Conservation (phyloP, 768 basidiomycete species). For the Coprinopsis cinerea region DNA sequence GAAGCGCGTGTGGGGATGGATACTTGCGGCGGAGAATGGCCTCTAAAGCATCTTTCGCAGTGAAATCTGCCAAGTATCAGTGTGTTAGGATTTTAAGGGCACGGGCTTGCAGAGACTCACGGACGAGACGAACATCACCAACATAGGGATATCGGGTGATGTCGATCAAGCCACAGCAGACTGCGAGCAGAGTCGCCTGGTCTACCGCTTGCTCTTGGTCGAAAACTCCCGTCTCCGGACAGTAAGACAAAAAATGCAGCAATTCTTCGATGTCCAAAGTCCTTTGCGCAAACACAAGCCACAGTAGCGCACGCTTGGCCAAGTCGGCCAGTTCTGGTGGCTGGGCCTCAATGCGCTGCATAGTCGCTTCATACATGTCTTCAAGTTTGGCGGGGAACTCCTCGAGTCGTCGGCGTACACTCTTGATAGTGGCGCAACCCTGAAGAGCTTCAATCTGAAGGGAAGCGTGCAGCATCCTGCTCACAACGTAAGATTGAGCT, state of each 20-base stretch:
- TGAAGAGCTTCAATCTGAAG: conserved; percentile 7
- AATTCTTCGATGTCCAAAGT: conserved; percentile 1
- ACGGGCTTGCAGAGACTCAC: conserved; percentile 2
- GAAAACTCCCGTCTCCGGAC: neutral
- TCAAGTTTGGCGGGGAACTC: neutral
- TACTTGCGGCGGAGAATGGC: neutral
- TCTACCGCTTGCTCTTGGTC: neutral
- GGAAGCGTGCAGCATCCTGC: conserved; percentile 6
- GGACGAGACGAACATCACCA: neutral
- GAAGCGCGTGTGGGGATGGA: neutral
- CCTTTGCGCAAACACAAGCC: too few species aligned
- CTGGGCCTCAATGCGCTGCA: too few species aligned
- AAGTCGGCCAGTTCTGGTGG: too few species aligned
- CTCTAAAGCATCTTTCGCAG: conserved; percentile 3
- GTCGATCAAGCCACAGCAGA: conserved; percentile 4
- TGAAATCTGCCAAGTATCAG: conserved; percentile 2
- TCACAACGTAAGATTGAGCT: neutral
- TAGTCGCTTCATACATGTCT: neutral
- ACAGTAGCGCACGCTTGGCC: too few species aligned
- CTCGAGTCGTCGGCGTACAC: neutral
- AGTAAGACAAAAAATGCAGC: neutral
- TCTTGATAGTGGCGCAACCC: neutral
- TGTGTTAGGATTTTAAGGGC: neutral
- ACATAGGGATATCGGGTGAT: neutral
- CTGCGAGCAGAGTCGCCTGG: neutral